Evolutionary conservation across 495 filamentous ascomycete genomes (phyloP), one percentile per base, ranked within the genome.

Genomic region (Aspergillus ellipticus): DNA sequence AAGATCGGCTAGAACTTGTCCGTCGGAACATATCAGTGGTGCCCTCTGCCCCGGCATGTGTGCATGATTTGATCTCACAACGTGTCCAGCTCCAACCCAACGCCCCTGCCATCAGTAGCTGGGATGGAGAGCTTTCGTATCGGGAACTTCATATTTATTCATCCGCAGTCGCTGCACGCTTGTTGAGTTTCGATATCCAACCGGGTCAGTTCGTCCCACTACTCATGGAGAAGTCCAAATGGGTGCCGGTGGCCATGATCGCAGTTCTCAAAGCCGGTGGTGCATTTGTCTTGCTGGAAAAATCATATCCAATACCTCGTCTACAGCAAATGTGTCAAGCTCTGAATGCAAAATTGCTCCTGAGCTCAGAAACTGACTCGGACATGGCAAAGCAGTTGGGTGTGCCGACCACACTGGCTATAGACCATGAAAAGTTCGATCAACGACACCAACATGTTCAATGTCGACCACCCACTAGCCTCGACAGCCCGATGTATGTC

Each of bases 201-300:
- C 56, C 59, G 0, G 67, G 70, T 4, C 20, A 46, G 8, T 31
- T 75, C 4, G 73, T 82, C 1, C 76, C 77, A 0, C 48, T 82
- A 0, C 73, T 59, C 46, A 74, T 79, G 22, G 68, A 77, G 26
- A 81, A 78, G 55, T 74, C 71, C 0, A 53, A 50, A 0, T 79
- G 74, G 74, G 62, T 65, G 0, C 33, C 69, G 5, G 61, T 80
- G 8, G 61, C 69, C 2, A 63, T 72, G 31, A 59, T 77, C 10
- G 75, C 67, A 2, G 65, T 82, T 5, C 45, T 79, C 10, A 79
- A 79, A 52, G 77, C 78, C 15, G 79, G 78, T 3, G 75, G 70
- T 6, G 76, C 71, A 0, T 74, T 75, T 63, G 69, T 80, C 6
- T 64, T 64, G 0, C 60, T 84, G 0, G 80, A 83, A 55, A 66